phyloP scores from a whole-genome alignment of 2,329 filamentous ascomycete species.

The Cytospora paraplurivora region DNA sequence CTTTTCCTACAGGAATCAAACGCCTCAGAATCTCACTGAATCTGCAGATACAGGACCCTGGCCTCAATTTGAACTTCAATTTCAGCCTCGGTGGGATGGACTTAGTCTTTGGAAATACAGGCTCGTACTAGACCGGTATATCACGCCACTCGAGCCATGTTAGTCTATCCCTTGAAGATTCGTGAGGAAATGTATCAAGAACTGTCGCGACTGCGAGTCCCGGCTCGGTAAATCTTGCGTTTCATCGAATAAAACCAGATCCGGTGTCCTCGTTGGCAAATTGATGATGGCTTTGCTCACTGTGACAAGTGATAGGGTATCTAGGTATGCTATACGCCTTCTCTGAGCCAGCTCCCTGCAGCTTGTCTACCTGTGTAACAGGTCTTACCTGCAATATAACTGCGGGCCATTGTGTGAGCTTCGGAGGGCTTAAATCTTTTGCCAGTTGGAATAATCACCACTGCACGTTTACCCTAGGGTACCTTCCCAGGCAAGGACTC shows the following conservation, averaged over 20 bases:
- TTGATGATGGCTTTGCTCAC: not conserved
- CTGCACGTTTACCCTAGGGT: no score
- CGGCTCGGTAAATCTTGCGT: not conserved
- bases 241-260: not conserved
- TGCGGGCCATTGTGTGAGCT: no score
- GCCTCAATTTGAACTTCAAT: conserved; percentile 32
- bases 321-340: no score
- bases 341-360: no score
- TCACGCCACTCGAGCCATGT: not conserved
- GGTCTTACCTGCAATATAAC: not conserved
- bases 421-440: no score
- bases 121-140: not conserved
- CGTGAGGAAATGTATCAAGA: not conserved
- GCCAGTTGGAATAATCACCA: no score
- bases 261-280: not conserved
- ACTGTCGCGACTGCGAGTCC: not conserved
- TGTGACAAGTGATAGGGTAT: not conserved
- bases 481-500: no score
- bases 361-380: not conserved
- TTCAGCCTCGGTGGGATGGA: conserved; percentile 27
- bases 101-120: conserved; percentile 21
- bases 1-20: not conserved
- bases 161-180: not conserved
- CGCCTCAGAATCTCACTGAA: not conserved
- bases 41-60: conserved; percentile 31